A percentile compares a stretch with the other conserved stretches of the same genome.
phyloP scores from a whole-genome alignment of 202 grass and related monocot species.

The Schoenoplectus triqueter region DNA sequence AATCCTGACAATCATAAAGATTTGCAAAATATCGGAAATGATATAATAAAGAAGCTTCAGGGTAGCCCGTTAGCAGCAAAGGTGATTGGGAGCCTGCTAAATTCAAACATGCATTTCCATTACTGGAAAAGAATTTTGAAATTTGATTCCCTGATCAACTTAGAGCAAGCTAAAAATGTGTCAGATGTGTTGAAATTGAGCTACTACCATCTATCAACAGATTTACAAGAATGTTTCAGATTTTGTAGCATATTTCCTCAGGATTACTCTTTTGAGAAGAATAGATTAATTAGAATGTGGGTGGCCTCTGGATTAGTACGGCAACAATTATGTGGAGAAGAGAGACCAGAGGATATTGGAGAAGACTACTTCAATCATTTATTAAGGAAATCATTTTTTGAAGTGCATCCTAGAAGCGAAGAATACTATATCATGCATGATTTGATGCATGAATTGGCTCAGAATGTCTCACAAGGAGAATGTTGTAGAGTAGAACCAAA shows the following conservation, averaged over 20 bases:
- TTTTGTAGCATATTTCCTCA: constrained; percentile 65
- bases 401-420: constrained; percentile 25
- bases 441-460: constrained; percentile 53
- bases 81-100: constrained; percentile 25
- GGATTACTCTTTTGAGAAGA: constrained; percentile 45
- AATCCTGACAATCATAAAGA: neutral
- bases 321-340: neutral
- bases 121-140: constrained; percentile 33
- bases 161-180: neutral
- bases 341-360: constrained; percentile 42
- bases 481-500: constrained; percentile 48
- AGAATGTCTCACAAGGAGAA: constrained; percentile 45
- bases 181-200: constrained; percentile 20
- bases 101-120: neutral
- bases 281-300: constrained; percentile 51
- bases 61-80: constrained; percentile 34
- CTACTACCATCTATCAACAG: neutral
- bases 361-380: constrained; percentile 51
- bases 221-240: constrained; percentile 41
- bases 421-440: constrained; percentile 58
- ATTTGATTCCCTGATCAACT: neutral
- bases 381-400: constrained; percentile 53
- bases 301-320: constrained; percentile 56
- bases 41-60: constrained; percentile 26
- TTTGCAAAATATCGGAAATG: constrained; percentile 9